Conservation (phyloP, 768 basidiomycete species). For the Mycena amicta region DNA sequence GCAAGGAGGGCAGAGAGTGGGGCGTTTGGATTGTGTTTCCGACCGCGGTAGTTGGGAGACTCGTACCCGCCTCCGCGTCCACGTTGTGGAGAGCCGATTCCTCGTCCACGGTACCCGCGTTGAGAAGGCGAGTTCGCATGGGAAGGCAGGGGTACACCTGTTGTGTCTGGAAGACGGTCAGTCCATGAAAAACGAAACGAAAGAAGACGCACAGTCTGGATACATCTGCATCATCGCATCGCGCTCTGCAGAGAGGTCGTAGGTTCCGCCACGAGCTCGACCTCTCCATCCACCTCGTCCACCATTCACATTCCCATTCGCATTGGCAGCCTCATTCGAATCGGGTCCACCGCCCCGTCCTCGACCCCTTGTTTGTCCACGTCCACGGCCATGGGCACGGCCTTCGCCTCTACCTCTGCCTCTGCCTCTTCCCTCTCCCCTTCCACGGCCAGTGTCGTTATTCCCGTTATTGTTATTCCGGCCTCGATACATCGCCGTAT, state of each 20-base stretch:
- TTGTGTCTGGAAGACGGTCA: constrained; percentile 12
- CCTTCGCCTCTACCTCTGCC: neutral
- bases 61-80: constrained; percentile 17
- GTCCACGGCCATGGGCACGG: neutral
- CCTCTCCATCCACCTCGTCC: constrained; percentile 31
- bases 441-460: neutral
- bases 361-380: neutral
- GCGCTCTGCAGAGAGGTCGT: constrained; percentile 25
- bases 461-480: neutral
- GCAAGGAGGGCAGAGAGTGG: constrained; percentile 60
- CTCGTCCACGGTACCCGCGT: constrained; percentile 14
- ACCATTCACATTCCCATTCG: neutral
- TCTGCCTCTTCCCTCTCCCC: neutral
- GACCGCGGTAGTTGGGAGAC: too few species aligned
- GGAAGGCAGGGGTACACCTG: constrained; percentile 15
- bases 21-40: constrained; percentile 41
- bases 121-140: constrained; percentile 21
- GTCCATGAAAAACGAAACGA: constrained; percentile 1
- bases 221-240: constrained; percentile 19
- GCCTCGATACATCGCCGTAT: neutral
- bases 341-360: neutral
- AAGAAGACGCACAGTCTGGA: constrained; percentile 29
- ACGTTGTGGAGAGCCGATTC: constrained; percentile 16
- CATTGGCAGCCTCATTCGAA: neutral
- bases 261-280: constrained; percentile 25